Conservation (phyloP, 2,329 filamentous ascomycete species). For the Colletotrichum ledebouriae region DNA sequence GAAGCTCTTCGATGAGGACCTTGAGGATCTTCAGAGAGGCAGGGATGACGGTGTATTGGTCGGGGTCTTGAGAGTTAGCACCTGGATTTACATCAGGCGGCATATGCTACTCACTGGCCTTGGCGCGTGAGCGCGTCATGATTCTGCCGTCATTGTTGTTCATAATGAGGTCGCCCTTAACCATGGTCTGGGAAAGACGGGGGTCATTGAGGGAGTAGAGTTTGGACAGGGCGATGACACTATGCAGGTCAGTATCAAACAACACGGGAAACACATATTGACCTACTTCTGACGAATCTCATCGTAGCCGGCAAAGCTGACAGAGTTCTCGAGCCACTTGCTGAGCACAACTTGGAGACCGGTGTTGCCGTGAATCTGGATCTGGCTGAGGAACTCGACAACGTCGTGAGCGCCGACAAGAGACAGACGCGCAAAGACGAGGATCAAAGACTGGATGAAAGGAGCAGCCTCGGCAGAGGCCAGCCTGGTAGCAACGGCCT, state of each 20-base stretch:
- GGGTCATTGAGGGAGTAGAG: constrained; percentile 89
- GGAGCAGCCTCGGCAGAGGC: constrained; percentile 85
- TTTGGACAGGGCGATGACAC: constrained; percentile 92
- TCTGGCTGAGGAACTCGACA: constrained; percentile 88
- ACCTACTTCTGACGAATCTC: constrained; percentile 95
- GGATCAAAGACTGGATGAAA: constrained; percentile 95
- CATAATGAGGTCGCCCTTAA: constrained; percentile 93
- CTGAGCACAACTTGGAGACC: constrained; percentile 90
- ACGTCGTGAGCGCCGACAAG: constrained; percentile 89
- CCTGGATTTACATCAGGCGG: constrained; percentile 45
- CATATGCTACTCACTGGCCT: constrained; percentile 71
- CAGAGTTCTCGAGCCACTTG: constrained; percentile 97
- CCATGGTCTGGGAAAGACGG: constrained; percentile 81
- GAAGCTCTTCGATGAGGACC: constrained; percentile 91
- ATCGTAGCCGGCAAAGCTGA: constrained; percentile 98
- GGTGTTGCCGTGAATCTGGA: constrained; percentile 82
- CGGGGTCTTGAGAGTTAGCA: constrained; percentile 72
- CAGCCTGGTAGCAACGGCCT: constrained; percentile 88
- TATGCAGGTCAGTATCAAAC: constrained; percentile 52
- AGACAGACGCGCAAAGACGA: constrained; percentile 93
- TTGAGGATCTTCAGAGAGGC: constrained; percentile 96
- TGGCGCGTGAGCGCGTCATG: constrained; percentile 92
- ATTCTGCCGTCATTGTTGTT: constrained; percentile 79
- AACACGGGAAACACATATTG: background rate
- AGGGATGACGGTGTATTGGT: constrained; percentile 88